Evolutionary conservation across 306 rosid species (phyloP).

Genomic region (Rosa persica): DNA sequence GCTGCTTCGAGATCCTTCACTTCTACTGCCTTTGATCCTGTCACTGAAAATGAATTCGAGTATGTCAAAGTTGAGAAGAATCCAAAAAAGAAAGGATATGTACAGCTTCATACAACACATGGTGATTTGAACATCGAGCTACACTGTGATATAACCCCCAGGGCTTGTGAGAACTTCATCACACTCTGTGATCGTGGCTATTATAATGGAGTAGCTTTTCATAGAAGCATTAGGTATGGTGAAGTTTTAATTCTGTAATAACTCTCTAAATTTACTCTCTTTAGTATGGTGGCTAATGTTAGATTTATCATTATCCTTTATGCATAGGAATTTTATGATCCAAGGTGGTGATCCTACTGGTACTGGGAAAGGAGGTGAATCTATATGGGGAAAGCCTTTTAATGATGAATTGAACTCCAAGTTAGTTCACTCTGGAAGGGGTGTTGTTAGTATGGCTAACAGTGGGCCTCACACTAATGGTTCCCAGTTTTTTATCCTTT

Average conservation of each 20-base stretch:
- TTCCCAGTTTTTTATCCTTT: constrained; percentile 91
- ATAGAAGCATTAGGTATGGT: constrained; percentile 77
- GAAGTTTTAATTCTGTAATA: constrained; percentile 7
- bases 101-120: constrained; percentile 84
- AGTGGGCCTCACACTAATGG: constrained; percentile 98
- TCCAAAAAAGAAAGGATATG: constrained; percentile 94
- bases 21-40: constrained; percentile 88
- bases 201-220: constrained; percentile 88
- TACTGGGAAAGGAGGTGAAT: constrained; percentile 93
- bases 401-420: constrained; percentile 93
- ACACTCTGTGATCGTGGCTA: constrained; percentile 93
- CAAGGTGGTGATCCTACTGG: constrained; percentile 99
- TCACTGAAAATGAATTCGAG: constrained; percentile 83
- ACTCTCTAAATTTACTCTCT: constrained; percentile 4
- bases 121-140: constrained; percentile 96
- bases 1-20: constrained; percentile 98
- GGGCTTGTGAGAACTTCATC: constrained; percentile 92
- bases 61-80: constrained; percentile 95
- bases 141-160: constrained; percentile 92
- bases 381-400: constrained; percentile 94
- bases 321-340: constrained; percentile 88
- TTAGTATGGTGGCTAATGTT: constrained; percentile 11
- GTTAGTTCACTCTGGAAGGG: constrained; percentile 90
- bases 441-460: constrained; percentile 97
- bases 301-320: constrained; percentile 16